Evolutionary conservation across 169 alveolate species (phyloP).

Genomic region (Plasmodium falciparum): DNA sequence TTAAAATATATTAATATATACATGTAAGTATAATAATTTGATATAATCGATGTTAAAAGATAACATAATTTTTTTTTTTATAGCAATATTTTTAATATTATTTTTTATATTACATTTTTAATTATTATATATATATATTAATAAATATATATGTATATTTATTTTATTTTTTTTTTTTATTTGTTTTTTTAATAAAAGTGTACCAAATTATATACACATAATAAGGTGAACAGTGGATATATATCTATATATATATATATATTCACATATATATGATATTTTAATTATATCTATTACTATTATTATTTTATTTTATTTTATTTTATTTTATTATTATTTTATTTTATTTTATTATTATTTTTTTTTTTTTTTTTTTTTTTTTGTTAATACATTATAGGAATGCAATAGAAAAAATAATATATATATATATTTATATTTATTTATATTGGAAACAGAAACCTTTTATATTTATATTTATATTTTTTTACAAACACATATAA

Average conservation of each 20-base stretch:
- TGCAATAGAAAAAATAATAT: background rate
- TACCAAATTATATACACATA: background rate
- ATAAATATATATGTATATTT: background rate
- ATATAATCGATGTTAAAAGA: no score
- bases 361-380: constrained; percentile 3
- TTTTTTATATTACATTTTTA: background rate
- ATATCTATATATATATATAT: constrained; percentile 4
- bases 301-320: background rate
- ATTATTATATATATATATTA: background rate
- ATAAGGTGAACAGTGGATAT: background rate
- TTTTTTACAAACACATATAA: no score
- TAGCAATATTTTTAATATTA: background rate
- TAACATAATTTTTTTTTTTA: background rate
- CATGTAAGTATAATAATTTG: no score
- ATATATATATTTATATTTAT: no score
- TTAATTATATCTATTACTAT: background rate
- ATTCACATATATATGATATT: background rate
- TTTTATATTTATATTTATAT: no score
- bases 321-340: background rate
- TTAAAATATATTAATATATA: no score
- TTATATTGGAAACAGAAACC: no score
- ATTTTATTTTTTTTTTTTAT: constrained; percentile 2
- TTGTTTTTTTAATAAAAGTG: background rate
- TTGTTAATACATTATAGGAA: background rate
- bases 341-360: background rate